These are phyloP conservation scores for Funneliformis geosporum DNA, from an alignment of 192 early-diverging fungal species.

Conservation along the genomic window DNA sequence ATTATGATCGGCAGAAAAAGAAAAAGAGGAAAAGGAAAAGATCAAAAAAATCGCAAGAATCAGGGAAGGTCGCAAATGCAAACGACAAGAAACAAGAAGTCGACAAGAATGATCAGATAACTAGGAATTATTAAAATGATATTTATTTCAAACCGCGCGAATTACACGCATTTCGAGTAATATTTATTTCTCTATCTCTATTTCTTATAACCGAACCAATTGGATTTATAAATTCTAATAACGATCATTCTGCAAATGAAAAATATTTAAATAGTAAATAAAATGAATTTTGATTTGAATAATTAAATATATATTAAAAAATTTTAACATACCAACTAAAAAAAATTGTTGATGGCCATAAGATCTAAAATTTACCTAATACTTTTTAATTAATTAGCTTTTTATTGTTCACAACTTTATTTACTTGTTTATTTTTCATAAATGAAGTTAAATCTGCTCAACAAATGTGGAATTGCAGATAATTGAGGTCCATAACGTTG, in stretches of 20 bases:
- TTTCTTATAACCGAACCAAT: neutral
- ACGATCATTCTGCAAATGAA: too few relatives aligned
- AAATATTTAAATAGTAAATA: too few relatives aligned
- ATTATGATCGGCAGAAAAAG: neutral
- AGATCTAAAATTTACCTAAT: too few relatives aligned
- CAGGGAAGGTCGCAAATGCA: neutral
- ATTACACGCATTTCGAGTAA: neutral
- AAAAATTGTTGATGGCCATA: too few relatives aligned
- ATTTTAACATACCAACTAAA: too few relatives aligned
- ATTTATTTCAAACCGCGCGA: neutral
- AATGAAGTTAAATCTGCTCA: conserved; percentile 55
- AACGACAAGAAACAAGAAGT: neutral
- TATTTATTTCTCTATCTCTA: too few relatives aligned
- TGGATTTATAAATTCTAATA: neutral
- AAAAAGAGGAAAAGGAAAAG: neutral
- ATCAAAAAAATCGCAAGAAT: neutral
- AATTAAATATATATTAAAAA: too few relatives aligned
- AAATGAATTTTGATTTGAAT: too few relatives aligned
- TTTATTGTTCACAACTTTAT: neutral
- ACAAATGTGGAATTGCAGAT: conserved; percentile 63
- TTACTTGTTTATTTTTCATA: conserved; percentile 40
- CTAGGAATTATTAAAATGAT: neutral
- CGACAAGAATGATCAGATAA: neutral
- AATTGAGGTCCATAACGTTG: conserved; percentile 73
- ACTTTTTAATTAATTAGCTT: neutral